These are phyloP conservation scores for Cyclocybe aegerita DNA, from an alignment of 768 basidiomycete species.

Conservation along the genomic window DNA sequence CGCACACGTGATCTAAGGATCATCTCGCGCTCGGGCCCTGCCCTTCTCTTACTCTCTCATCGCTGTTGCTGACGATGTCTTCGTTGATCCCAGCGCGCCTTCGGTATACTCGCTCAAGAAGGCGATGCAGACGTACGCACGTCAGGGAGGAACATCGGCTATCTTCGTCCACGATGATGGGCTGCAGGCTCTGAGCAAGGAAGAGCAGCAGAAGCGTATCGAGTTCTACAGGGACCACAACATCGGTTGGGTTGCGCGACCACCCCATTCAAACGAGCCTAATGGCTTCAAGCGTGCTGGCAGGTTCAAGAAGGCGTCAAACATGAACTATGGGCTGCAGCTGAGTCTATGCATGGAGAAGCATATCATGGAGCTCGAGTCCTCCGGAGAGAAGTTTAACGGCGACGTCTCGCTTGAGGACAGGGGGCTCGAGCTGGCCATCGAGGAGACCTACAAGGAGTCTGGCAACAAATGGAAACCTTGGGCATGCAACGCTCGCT, in stretches of 20 bases:
- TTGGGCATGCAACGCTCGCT: conserved; percentile 75
- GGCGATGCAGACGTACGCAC: conserved; percentile 89
- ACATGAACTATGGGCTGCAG: conserved; percentile 79
- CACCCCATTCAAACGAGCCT: conserved; percentile 57
- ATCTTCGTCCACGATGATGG: conserved; percentile 88
- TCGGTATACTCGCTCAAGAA: conserved; percentile 79
- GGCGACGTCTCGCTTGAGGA: conserved; percentile 60
- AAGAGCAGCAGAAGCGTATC: conserved; percentile 66
- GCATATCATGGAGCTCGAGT: conserved; percentile 46
- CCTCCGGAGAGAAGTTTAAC: conserved; percentile 30
- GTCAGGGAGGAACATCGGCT: conserved; percentile 81
- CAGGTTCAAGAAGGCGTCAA: conserved; percentile 88
- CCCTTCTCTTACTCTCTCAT: conserved; percentile 2
- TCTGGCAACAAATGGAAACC: conserved; percentile 61
- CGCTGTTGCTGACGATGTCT: conserved; percentile 1
- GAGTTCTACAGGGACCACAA: conserved; percentile 74
- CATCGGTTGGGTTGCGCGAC: conserved; percentile 84
- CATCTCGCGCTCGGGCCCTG: neutral
- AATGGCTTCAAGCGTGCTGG: conserved; percentile 81
- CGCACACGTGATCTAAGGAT: neutral
- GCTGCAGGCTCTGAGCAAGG: conserved; percentile 61
- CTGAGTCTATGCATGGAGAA: conserved; percentile 57
- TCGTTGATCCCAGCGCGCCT: conserved; percentile 48
- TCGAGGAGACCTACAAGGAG: conserved; percentile 70
- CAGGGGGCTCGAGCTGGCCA: conserved; percentile 65